Base-by-base conservation (phyloP, 2,329 filamentous ascomycete genomes). In the Aspergillus quadrilineatus region DNA sequence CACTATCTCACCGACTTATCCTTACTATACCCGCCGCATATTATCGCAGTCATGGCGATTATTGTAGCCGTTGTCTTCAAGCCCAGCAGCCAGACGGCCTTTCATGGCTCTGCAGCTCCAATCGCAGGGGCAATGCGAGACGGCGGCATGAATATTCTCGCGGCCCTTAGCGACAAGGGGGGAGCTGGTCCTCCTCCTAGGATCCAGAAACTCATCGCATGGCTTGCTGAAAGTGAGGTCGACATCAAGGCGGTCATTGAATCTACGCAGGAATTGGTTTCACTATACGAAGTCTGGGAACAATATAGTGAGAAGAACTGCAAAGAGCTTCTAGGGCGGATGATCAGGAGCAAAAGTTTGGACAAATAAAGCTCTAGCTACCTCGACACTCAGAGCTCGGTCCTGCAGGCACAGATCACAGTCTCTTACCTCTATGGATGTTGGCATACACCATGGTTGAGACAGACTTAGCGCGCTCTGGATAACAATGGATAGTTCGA, bases 1-100 rank as follows among this genome's bases (percentile, higher is more conserved):
- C 89, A 90, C 71, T 96, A 90, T 76, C 87, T 95, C 75, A 96
- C 92, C 6, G 92, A 97, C 70, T 80, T 96, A n/a, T 90, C 90
- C 1, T 80, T 97, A 12, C 81, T 95, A 0, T 89, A 92, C 68
- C 82, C 92, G 10, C 92, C 92, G n/a, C 91, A 96, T 67, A 82
- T 90, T 48, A 87, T 96, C 55, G 91, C 91, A n/a, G 83, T 96
- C 41, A 92, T 91, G 34, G 89, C 91, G 6, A 88, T 96, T 58
- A 84, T 96, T 56, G 80, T 96, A 6, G 87, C 90, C 1, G 82
- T 96, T n/a, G 89, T 94, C 4, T 83, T 96, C 37, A 85, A 90
- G 53, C 89, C 90, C 6, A 53, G 54, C 0, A 80, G 82, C 7
- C 80, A 84, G 47, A 67, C 66, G 8, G 59, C 59, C 43, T 70